Evolutionary conservation across 208 protist species (phyloP).

Genomic region (Crithidia brevicula): DNA sequence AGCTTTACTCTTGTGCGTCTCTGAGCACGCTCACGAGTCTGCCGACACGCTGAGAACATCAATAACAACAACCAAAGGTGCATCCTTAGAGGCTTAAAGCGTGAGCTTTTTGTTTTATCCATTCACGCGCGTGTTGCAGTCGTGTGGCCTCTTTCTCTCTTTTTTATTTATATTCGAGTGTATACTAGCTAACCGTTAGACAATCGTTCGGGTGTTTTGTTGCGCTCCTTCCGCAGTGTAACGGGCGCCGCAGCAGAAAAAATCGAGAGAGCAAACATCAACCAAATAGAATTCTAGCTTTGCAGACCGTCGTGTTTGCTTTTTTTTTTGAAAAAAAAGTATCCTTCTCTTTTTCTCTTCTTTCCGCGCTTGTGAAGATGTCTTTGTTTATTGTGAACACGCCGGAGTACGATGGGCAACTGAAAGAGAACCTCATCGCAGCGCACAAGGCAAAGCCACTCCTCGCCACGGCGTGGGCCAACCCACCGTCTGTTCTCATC

Average conservation of each 20-base stretch:
- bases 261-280: no score
- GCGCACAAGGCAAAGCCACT: constrained; percentile 64
- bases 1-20: no score
- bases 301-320: not conserved
- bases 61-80: no score
- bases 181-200: no score
- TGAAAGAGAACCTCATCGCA: constrained; percentile 58
- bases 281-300: not conserved
- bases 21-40: no score
- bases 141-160: not conserved
- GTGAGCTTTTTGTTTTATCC: no score
- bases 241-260: no score
- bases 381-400: constrained; percentile 78
- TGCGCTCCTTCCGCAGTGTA: not conserved
- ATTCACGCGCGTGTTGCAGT: no score
- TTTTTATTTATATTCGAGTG: constrained; percentile 5
- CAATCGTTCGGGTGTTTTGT: not conserved
- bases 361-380: constrained; percentile 31
- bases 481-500: constrained; percentile 71
- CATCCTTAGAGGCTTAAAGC: no score
- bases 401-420: constrained; percentile 55
- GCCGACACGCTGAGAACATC: no score
- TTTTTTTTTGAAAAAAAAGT: not conserved
- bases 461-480: constrained; percentile 69
- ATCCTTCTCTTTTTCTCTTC: not conserved